Evolutionary conservation across 345 rosid genomes (phyloP).

Genomic region (Pistacia vera): DNA sequence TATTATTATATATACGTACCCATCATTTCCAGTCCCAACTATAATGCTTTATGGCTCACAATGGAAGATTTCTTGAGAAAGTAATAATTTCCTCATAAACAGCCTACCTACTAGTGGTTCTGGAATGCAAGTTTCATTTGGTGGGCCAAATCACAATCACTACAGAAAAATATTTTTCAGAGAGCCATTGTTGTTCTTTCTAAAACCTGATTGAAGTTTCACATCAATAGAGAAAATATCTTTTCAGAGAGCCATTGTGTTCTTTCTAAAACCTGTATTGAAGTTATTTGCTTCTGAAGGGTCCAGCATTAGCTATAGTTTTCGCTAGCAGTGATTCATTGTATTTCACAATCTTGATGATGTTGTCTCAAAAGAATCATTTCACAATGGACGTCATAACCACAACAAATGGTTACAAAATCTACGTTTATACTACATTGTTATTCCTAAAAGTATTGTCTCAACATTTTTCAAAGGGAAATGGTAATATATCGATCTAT

Average conservation of each 20-base stretch:
- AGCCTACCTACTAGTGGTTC: neutral
- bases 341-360: neutral
- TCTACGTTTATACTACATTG: neutral
- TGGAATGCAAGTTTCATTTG: neutral
- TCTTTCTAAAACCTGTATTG: neutral
- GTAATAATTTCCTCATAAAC: neutral
- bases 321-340: no score
- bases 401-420: neutral
- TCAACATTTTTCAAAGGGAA: neutral
- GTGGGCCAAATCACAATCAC: slow-evolving; percentile 1
- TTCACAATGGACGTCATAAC: neutral
- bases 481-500: no score
- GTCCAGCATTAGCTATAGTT: neutral
- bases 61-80: neutral
- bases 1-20: neutral
- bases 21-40: neutral
- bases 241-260: neutral
- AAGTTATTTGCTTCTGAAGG: no score
- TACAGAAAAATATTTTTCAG: neutral
- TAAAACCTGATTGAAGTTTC: neutral
- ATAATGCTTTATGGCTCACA: neutral
- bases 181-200: neutral
- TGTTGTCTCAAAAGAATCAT: neutral
- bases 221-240: no score
- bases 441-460: neutral